phyloP scores from a whole-genome alignment of 345 rosid genomes.

The Dipteronia dyeriana region DNA sequence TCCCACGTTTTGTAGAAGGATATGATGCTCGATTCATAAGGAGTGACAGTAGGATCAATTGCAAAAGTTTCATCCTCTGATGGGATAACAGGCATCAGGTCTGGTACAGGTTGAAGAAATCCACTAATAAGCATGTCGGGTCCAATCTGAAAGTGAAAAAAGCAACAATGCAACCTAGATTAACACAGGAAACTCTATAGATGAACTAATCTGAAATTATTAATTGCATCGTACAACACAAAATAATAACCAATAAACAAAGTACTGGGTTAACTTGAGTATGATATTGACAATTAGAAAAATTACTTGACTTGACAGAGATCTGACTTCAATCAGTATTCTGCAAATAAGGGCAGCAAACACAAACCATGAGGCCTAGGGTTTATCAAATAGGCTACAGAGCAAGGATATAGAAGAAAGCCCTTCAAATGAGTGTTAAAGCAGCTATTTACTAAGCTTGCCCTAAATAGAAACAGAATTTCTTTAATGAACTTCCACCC shows the following conservation, averaged over 20 bases:
- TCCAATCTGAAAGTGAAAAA: slow-evolving; percentile 60
- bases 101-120: slow-evolving; percentile 92
- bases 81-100: slow-evolving; percentile 72
- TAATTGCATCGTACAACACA: not conserved
- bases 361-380: not conserved
- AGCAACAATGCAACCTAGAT: slow-evolving; percentile 9
- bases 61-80: slow-evolving; percentile 79
- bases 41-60: slow-evolving; percentile 77
- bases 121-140: slow-evolving; percentile 94
- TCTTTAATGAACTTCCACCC: not conserved
- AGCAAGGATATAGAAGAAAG: not conserved
- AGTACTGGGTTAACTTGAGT: not conserved
- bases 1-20: slow-evolving; percentile 96
- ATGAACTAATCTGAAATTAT: not conserved
- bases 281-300: not conserved
- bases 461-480: not conserved
- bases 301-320: not conserved
- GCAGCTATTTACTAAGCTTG: not conserved
- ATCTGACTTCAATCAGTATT: too few species aligned
- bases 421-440: not conserved
- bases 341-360: not conserved
- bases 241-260: not conserved
- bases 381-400: not conserved
- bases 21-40: slow-evolving; percentile 70
- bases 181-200: not conserved